phyloP scores from a whole-genome alignment of 1,139 yeast species.

The Zygoascus hellenicus region DNA sequence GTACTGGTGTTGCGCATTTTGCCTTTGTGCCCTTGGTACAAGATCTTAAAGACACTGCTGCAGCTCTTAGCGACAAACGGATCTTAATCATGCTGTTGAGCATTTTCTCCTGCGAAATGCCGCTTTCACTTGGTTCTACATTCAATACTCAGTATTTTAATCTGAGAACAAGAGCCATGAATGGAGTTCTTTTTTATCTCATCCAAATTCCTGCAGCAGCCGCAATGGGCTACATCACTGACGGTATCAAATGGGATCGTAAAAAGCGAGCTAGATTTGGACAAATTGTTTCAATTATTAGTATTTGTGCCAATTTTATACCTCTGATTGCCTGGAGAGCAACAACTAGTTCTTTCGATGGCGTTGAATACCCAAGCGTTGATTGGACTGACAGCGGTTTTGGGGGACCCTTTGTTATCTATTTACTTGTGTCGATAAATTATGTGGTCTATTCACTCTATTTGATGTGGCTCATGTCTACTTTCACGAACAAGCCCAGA shows the following conservation, averaged over 20 bases:
- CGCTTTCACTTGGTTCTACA: slow-evolving; percentile 12
- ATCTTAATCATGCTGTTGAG: slow-evolving; percentile 13
- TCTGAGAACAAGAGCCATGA: slow-evolving; percentile 13
- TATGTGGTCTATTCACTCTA: slow-evolving; percentile 12
- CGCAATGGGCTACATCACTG: slow-evolving; percentile 12
- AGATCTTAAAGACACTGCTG: slow-evolving; percentile 9
- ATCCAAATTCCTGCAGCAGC: slow-evolving; percentile 16
- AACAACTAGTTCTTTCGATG: slow-evolving; percentile 12
- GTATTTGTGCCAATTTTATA: slow-evolving; percentile 3
- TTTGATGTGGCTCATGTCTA: slow-evolving; percentile 15
- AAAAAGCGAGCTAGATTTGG: slow-evolving; percentile 15
- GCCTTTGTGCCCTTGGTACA: slow-evolving; percentile 1
- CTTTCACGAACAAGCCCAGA: slow-evolving; percentile 17
- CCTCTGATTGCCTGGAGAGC: slow-evolving; percentile 13
- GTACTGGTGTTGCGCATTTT: slow-evolving; percentile 12
- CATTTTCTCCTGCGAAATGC: slow-evolving; percentile 14
- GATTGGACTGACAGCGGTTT: slow-evolving; percentile 16
- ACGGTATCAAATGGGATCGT: slow-evolving; percentile 12
- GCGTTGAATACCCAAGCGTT: slow-evolving; percentile 10
- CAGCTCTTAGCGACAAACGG: slow-evolving; percentile 8
- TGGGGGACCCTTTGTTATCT: slow-evolving; percentile 14
- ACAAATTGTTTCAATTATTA: slow-evolving; percentile 10
- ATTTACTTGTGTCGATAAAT: slow-evolving; percentile 11
- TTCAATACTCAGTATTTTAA: slow-evolving; percentile 12
- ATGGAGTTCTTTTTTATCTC: slow-evolving; percentile 10